Evolutionary conservation across 805 yeast genomes (phyloP), one percentile per base, ranked within the genome.

Genomic region (Trichomonascus vanleenenianus): DNA sequence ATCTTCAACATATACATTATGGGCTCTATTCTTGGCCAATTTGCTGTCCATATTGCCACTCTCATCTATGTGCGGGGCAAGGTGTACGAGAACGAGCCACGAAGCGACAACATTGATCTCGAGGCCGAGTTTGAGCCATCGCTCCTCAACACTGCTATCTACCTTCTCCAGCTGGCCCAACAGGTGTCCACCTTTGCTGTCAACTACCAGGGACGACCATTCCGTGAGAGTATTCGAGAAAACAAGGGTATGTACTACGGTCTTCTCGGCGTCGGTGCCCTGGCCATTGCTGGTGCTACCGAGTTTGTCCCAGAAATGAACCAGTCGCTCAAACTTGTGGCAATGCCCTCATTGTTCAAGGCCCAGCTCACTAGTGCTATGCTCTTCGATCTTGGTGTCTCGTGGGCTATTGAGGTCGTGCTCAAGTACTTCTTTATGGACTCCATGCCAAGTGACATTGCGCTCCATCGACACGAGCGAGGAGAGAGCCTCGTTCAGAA

Each of bases 171-270:
- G 66, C 75, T 93, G 58, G 91, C 95, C 15, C 97, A 93, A 71
- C 96, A 93, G 66, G 95, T 93, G 44, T 86, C 97, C 12, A 93
- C 98, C 0, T 93, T 89, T 72, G 96, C 96, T 16, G 96, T 93
- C 48, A 93, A 93, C 69, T 93, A 93, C 67, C 95, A 87, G 70
- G 98, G 98, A 45, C 81, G 84, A 56, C 98, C 98, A 46, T 93
- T 93, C 72, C 83, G 95, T 64, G 96, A 93, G 68, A 79, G 86
- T 47, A 83, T 93, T 57, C 73, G 72, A 44, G 95, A 84, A 64
- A 93, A 93, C 69, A 85, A 82, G 67, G 97, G 97, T 54, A 93
- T 93, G 97, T 91, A 83, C 69, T 91, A 86, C 56, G 98, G 98
- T 19, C 74, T 93, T 47, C 62, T 91, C 32, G 96, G 96, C 54